phyloP scores from a whole-genome alignment of 169 alveolate genomes.

The Plasmodium billcollinsi region DNA sequence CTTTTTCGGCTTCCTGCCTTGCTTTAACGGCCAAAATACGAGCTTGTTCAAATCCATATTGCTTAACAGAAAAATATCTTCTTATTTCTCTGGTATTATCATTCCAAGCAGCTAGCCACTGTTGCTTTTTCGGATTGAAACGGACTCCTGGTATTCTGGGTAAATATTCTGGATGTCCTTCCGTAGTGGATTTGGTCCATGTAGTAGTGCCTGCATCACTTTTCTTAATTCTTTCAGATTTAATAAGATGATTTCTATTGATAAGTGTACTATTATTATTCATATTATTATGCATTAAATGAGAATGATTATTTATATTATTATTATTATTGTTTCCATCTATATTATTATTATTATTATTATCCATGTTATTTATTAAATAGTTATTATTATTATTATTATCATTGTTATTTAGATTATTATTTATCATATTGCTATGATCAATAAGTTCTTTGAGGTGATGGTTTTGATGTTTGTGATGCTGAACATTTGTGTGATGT shows the following conservation, averaged over 20 bases:
- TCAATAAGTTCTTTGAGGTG: neutral
- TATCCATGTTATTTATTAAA: neutral
- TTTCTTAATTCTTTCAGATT: slow-evolving; percentile 41
- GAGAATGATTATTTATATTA: neutral
- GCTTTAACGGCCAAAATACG: slow-evolving; percentile 86
- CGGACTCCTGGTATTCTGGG: slow-evolving; percentile 88
- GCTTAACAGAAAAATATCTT: slow-evolving; percentile 85
- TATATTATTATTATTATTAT: too few relatives aligned
- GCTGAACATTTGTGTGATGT: too few relatives aligned
- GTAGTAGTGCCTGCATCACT: slow-evolving; percentile 20
- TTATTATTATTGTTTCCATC: slow-evolving; percentile 1
- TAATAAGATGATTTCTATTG: slow-evolving; percentile 11
- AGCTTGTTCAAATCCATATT: slow-evolving; percentile 88
- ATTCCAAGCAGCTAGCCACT: slow-evolving; percentile 89
- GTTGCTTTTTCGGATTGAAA: slow-evolving; percentile 86
- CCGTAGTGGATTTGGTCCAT: slow-evolving; percentile 55
- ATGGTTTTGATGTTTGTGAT: too few relatives aligned
- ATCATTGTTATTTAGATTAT: slow-evolving; percentile 1
- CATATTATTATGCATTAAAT: neutral
- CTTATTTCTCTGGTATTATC: slow-evolving; percentile 86
- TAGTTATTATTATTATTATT: neutral
- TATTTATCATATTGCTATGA: slow-evolving; percentile 6
- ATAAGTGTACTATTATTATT: slow-evolving; percentile 3
- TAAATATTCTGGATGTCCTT: slow-evolving; percentile 79
- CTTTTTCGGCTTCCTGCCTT: slow-evolving; percentile 80